These are phyloP conservation scores for Neotropicomus parvogracilis DNA, from an alignment of 1,284 basidiomycete species.

Conservation along the genomic window DNA sequence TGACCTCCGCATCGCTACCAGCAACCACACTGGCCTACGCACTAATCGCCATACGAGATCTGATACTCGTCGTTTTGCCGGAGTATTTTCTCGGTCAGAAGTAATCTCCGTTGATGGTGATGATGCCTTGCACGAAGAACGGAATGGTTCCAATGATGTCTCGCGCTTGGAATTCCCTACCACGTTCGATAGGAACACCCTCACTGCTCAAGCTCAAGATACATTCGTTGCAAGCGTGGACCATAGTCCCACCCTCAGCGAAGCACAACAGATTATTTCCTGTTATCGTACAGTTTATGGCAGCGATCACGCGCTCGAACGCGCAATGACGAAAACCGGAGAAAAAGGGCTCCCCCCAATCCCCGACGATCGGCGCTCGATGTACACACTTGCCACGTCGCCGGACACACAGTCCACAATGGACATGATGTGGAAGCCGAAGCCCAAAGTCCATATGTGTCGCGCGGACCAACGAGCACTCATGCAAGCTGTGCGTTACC, in stretches of 20 bases:
- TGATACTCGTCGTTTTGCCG: constrained; percentile 31
- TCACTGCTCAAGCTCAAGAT: not conserved
- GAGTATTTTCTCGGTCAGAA: constrained; percentile 16
- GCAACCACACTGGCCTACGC: constrained; percentile 2
- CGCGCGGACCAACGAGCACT: constrained; percentile 38
- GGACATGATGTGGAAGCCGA: constrained; percentile 33
- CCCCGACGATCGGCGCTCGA: constrained; percentile 28
- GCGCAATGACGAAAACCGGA: constrained; percentile 4
- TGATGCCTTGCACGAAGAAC: constrained; percentile 13
- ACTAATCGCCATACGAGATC: not conserved
- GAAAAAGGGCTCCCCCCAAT: constrained; percentile 17
- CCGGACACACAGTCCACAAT: constrained; percentile 18
- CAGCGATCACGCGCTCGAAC: not conserved
- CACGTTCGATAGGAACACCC: constrained; percentile 1
- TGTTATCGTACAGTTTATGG: constrained; percentile 34
- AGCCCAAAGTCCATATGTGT: constrained; percentile 33
- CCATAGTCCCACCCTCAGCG: constrained; percentile 26
- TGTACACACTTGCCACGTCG: constrained; percentile 24
- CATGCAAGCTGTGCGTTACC: constrained; percentile 37
- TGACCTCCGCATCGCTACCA: constrained; percentile 3
- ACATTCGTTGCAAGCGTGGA: constrained; percentile 2
- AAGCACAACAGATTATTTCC: constrained; percentile 40
- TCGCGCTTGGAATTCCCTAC: constrained; percentile 16
- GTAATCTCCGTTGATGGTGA: constrained; percentile 3
- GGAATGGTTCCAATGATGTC: constrained; percentile 7